Evolutionary conservation across 768 basidiomycete genomes (phyloP).

Genomic region (Xanthoconium stramineum): DNA sequence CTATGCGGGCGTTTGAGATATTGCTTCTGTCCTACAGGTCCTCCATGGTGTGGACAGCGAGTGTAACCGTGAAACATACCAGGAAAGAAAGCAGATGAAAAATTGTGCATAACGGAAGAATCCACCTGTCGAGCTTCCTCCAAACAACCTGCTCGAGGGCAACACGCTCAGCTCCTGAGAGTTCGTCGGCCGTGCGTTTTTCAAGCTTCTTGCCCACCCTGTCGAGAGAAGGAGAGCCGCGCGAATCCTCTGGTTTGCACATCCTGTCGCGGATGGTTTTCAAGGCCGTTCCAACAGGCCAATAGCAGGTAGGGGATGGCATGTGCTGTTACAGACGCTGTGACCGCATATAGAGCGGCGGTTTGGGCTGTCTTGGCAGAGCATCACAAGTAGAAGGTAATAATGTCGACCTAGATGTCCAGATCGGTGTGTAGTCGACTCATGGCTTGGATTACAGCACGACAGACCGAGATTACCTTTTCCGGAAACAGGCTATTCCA

Average conservation of each 20-base stretch:
- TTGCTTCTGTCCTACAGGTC: slow-evolving; percentile 38
- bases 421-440: too few relatives aligned
- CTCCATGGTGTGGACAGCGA: neutral
- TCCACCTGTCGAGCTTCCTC: slow-evolving; percentile 47
- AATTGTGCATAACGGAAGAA: slow-evolving; percentile 47
- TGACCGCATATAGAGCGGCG: too few relatives aligned
- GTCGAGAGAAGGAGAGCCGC: neutral
- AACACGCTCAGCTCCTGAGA: slow-evolving; percentile 13
- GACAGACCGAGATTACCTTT: too few relatives aligned
- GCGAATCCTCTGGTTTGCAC: neutral
- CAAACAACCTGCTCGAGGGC: slow-evolving; percentile 41
- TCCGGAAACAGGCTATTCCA: too few relatives aligned
- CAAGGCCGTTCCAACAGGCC: too few relatives aligned
- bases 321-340: too few relatives aligned
- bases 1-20: slow-evolving; percentile 58
- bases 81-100: slow-evolving; percentile 54
- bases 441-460: too few relatives aligned
- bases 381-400: too few relatives aligned
- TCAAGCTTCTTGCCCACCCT: slow-evolving; percentile 5
- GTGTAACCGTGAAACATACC: slow-evolving; percentile 32
- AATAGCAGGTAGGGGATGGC: too few relatives aligned
- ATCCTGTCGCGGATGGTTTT: too few relatives aligned
- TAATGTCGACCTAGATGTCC: too few relatives aligned
- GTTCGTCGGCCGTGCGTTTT: neutral
- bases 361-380: too few relatives aligned